Evolutionary conservation across 805 yeast species (phyloP).

Genomic region (Ogataea nonfermentans): DNA sequence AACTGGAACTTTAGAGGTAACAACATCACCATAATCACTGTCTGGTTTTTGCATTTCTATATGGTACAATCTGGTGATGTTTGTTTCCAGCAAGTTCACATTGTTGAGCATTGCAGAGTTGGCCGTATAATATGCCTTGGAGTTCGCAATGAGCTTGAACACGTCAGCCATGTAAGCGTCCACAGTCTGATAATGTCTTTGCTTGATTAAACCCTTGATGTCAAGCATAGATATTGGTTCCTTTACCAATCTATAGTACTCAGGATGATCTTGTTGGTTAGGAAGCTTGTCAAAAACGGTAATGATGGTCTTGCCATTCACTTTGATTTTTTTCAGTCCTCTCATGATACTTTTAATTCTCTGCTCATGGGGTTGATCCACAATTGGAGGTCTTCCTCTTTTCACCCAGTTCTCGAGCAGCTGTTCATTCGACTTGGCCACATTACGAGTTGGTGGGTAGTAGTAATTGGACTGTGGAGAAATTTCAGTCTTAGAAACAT

Average conservation of each 20-base stretch:
- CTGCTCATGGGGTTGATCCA: slow-evolving; percentile 88
- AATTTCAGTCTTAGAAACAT: slow-evolving; percentile 28
- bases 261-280: slow-evolving; percentile 53
- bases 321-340: slow-evolving; percentile 68
- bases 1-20: slow-evolving; percentile 52
- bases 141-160: slow-evolving; percentile 69
- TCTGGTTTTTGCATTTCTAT: slow-evolving; percentile 82
- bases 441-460: slow-evolving; percentile 27
- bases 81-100: slow-evolving; percentile 60
- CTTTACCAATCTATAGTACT: slow-evolving; percentile 50
- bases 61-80: slow-evolving; percentile 55
- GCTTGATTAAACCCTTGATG: slow-evolving; percentile 79
- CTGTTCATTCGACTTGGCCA: slow-evolving; percentile 25
- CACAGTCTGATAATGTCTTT: slow-evolving; percentile 74
- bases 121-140: slow-evolving; percentile 60
- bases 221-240: slow-evolving; percentile 69
- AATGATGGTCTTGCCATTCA: slow-evolving; percentile 45
- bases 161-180: slow-evolving; percentile 78
- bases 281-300: slow-evolving; percentile 79
- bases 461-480: slow-evolving; percentile 28
- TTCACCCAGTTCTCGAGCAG: slow-evolving; percentile 50
- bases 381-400: slow-evolving; percentile 88
- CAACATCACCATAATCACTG: slow-evolving; percentile 61
- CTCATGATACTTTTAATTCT: slow-evolving; percentile 85
- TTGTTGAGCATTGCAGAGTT: slow-evolving; percentile 59